Conservation (phyloP, 345 rosid species). For the Limnanthes douglasii region DNA sequence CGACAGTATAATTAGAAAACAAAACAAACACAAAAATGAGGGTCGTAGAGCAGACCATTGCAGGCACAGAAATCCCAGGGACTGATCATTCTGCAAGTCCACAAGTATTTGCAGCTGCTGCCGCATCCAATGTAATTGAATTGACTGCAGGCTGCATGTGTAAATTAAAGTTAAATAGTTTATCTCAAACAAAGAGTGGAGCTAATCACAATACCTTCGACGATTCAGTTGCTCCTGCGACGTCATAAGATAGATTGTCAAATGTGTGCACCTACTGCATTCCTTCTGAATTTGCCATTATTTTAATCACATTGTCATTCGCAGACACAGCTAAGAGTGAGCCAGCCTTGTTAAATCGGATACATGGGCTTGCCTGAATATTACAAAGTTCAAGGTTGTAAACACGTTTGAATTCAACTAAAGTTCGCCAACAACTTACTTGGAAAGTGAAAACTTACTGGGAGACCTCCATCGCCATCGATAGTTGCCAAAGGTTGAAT, state of each 20-base stretch:
- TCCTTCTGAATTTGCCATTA: slow-evolving; percentile 24
- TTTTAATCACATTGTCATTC: slow-evolving; percentile 19
- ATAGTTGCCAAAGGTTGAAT: slow-evolving; percentile 9
- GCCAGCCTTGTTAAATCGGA: slow-evolving; percentile 31
- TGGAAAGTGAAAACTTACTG: slow-evolving; percentile 11
- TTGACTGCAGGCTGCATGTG: background rate
- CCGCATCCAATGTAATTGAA: background rate
- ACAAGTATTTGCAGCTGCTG: background rate
- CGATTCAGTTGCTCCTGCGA: slow-evolving; percentile 14
- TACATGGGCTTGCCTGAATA: slow-evolving; percentile 25
- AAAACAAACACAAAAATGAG: background rate
- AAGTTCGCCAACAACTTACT: background rate
- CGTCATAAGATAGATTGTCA: slow-evolving; percentile 13
- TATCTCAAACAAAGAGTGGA: slow-evolving; percentile 33
- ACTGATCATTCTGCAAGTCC: too few relatives aligned
- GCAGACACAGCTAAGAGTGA: slow-evolving; percentile 27
- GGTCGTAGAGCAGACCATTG: too few relatives aligned
- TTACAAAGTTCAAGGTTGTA: background rate
- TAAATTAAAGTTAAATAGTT: slow-evolving; percentile 21
- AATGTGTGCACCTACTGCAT: slow-evolving; percentile 13
- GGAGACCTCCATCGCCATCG: slow-evolving; percentile 24
- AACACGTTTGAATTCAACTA: background rate
- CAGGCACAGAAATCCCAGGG: too few relatives aligned
- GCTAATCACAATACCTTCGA: slow-evolving; percentile 3
- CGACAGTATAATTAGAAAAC: slow-evolving; percentile 1